phyloP scores from a whole-genome alignment of 495 filamentous ascomycete genomes.

The Xylaria sp. region DNA sequence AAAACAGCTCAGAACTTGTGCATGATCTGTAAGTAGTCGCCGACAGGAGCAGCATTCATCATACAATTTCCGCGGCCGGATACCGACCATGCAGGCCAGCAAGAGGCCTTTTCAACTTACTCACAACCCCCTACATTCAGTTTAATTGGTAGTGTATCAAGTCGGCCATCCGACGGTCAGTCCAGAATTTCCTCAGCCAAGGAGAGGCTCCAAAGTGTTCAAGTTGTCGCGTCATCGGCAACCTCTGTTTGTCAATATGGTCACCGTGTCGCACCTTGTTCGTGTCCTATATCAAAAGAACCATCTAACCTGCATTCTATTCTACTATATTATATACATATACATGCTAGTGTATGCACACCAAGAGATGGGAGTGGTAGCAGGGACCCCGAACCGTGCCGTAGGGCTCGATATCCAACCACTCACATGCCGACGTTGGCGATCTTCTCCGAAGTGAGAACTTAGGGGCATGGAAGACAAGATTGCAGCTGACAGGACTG shows the following conservation, averaged over 20 bases:
- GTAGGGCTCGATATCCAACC: conserved; percentile 23
- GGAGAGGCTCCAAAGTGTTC: neutral
- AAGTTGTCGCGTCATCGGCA: conserved; percentile 22
- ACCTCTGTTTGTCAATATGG: conserved; percentile 21
- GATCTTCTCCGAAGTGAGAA: conserved; percentile 27
- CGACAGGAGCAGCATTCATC: conserved; percentile 12
- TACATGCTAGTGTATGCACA: neutral
- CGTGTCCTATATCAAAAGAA: conserved; percentile 9
- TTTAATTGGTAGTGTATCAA: conserved; percentile 25
- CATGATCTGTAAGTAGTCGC: conserved; percentile 16
- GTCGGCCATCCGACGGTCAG: conserved; percentile 1
- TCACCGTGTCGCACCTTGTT: conserved; percentile 12
- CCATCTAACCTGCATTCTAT: neutral
- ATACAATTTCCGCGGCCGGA: conserved; percentile 23
- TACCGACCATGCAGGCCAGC: conserved; percentile 21
- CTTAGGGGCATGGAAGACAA: conserved; percentile 22
- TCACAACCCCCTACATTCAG: conserved; percentile 4
- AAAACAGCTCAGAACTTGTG: conserved; percentile 14
- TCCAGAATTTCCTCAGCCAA: neutral
- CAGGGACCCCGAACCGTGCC: conserved; percentile 6
- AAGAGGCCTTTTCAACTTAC: conserved; percentile 6
- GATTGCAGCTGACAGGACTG: conserved; percentile 26
- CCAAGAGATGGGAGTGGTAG: conserved; percentile 12
- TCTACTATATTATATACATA: neutral
- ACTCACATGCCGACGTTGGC: conserved; percentile 11